Evolutionary conservation across 2,329 filamentous ascomycete species (phyloP).

Genomic region (Alternaria hordeiaustralica): DNA sequence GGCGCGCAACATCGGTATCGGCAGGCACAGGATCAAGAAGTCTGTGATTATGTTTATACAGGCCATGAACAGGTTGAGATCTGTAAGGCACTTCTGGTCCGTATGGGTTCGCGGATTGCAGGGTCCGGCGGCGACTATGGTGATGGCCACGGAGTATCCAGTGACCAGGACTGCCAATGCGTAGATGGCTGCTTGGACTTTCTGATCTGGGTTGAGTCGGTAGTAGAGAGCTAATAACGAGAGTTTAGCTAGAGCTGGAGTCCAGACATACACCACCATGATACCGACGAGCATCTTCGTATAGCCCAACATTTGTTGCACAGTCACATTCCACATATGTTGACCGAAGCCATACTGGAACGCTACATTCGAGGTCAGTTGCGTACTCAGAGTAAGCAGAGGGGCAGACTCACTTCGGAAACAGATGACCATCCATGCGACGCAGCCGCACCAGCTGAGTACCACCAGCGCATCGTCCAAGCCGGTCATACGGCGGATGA

Average conservation of each 20-base stretch:
- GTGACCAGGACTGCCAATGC: slow-evolving; percentile 17
- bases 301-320: slow-evolving; percentile 12
- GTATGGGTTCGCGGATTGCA: slow-evolving; percentile 21
- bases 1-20: slow-evolving; percentile 26
- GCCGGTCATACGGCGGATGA: slow-evolving; percentile 15
- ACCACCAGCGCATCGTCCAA: slow-evolving; percentile 21
- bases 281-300: slow-evolving; percentile 21
- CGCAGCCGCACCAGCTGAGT: slow-evolving; percentile 22
- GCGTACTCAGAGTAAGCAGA: background rate
- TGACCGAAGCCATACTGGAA: slow-evolving; percentile 28
- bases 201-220: slow-evolving; percentile 20
- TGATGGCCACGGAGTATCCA: slow-evolving; percentile 26
- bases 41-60: slow-evolving; percentile 47
- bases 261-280: slow-evolving; percentile 27
- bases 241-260: slow-evolving; percentile 28
- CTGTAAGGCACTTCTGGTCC: slow-evolving; percentile 21
- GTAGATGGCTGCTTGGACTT: slow-evolving; percentile 17
- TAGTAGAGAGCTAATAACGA: slow-evolving; percentile 29
- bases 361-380: slow-evolving; percentile 8
- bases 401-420: slow-evolving; percentile 9
- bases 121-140: slow-evolving; percentile 23
- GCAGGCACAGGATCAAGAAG: slow-evolving; percentile 41
- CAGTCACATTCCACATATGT: slow-evolving; percentile 26
- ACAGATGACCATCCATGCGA: slow-evolving; percentile 22
- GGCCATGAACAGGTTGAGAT: slow-evolving; percentile 24